Base-by-base conservation (phyloP, 495 filamentous ascomycete genomes). In the Talaromyces ruber region DNA sequence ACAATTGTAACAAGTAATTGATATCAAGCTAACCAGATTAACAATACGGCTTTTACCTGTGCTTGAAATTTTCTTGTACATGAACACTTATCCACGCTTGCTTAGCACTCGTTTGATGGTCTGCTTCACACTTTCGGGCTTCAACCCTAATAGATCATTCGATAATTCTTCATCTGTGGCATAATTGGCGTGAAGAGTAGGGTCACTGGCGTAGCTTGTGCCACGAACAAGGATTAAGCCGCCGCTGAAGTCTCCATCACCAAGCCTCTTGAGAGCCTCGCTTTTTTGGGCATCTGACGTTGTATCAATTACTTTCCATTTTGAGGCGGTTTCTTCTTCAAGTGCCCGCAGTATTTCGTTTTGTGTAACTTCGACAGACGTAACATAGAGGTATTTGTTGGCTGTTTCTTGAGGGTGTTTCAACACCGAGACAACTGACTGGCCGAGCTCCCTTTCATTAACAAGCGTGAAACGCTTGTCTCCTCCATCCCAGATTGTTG, bases 301-400 rank as follows among this genome's bases (percentile, higher is more conserved):
- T 12, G 68, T 71, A 2, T 72, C 57, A 16, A 61, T 67, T 5
- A 80, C 65, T 0, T 65, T 68, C 77, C 77, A 83, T 50, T 73
- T 72, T 45, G 65, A 62, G 8, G 71, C 74, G 2, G 76, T 76
- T 3, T 64, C 68, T 22, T 73, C 70, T 67, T 84, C 77, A 18
- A 79, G 62, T 6, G 72, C 69, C 0, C 62, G 60, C 3, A 84
- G 64, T 16, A 84, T 67, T 26, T 84, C 72, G 1, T 67, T 67
- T 70, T 84, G 83, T 1, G 72, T 73, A 4, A 71, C 68, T 25
- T 64, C 72, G 51, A 81, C 75, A 16, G 74, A 78, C 8, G 75
- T 68, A 34, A 84, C 67, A 64, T 74, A 80, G 21, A 85, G 58
- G 65, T 79, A 76, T 59, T 69, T 63, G 66, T 86, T 82, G 21